A percentile compares a stretch with the other conserved stretches of the same genome.
Conservation (phyloP, 768 basidiomycete genomes). For the Russula sp. region DNA sequence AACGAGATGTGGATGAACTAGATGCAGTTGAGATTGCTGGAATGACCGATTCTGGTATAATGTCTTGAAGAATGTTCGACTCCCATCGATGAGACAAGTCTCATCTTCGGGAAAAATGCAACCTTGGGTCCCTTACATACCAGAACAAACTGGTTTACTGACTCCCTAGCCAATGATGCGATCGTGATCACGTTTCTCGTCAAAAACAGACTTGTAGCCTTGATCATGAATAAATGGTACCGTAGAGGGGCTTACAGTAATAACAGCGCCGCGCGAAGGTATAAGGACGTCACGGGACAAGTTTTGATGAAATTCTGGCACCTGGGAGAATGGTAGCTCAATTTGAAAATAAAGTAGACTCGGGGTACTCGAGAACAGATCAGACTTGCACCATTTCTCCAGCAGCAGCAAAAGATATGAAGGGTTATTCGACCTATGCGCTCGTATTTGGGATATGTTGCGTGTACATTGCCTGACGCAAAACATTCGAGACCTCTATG, state of each 20-base stretch:
- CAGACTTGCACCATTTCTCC: slow-evolving; percentile 97
- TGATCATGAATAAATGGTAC: slow-evolving; percentile 97
- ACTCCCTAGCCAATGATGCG: slow-evolving; percentile 91
- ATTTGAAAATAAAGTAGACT: slow-evolving; percentile 99
- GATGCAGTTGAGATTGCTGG: slow-evolving; percentile 99
- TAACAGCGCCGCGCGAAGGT: too few relatives aligned
- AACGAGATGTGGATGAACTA: slow-evolving; percentile 97
- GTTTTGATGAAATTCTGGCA: slow-evolving; percentile 95
- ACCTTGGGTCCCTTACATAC: slow-evolving; percentile 99
- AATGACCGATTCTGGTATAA: slow-evolving; percentile 96
- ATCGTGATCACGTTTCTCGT: slow-evolving; percentile 86
- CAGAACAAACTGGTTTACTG: slow-evolving; percentile 97
- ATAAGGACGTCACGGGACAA: too few relatives aligned
- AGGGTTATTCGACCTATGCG: slow-evolving; percentile 94
- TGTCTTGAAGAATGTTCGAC: slow-evolving; percentile 95
- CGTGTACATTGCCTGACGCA: slow-evolving; percentile 93
- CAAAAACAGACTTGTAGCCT: slow-evolving; percentile 92
- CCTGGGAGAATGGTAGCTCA: slow-evolving; percentile 98
- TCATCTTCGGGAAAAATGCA: too few relatives aligned
- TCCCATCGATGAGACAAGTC: slow-evolving; percentile 98
- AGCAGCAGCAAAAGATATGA: slow-evolving; percentile 91
- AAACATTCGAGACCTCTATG: slow-evolving; percentile 77
- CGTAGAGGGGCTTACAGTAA: slow-evolving; percentile 75
- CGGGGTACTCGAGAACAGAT: slow-evolving; percentile 84
- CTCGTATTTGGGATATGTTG: slow-evolving; percentile 95